These are phyloP conservation scores for Lactuca saligna DNA, from an alignment of 129 eudicot genomes.

Conservation along the genomic window DNA sequence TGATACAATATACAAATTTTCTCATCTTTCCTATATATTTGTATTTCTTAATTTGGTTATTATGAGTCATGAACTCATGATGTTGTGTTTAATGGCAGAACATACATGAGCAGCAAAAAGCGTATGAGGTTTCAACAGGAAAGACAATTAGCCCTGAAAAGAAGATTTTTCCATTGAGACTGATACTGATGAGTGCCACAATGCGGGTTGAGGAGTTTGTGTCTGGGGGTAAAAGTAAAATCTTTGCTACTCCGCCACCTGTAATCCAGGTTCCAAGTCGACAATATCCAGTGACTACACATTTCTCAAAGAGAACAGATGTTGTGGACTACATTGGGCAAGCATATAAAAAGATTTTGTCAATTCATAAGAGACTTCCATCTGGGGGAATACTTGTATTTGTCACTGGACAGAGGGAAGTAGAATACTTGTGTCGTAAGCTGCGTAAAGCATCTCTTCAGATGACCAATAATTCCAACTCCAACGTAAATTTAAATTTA, in stretches of 20 bases:
- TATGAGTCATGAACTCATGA: background rate
- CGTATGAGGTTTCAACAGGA: constrained; percentile 49
- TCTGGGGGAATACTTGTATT: constrained; percentile 96
- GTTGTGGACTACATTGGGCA: constrained; percentile 86
- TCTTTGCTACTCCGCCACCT: constrained; percentile 71
- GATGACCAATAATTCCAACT: constrained; percentile 24
- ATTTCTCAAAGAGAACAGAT: constrained; percentile 87
- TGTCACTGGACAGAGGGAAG: constrained; percentile 96
- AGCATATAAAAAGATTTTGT: constrained; percentile 81
- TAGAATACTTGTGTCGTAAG: constrained; percentile 71
- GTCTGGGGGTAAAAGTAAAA: constrained; percentile 45
- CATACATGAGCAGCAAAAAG: constrained; percentile 57
- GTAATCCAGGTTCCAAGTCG: constrained; percentile 82
- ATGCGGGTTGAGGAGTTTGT: constrained; percentile 83
- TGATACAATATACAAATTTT: too few species aligned
- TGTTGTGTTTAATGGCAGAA: constrained; percentile 39
- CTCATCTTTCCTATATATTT: too few species aligned
- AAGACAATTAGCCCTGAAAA: constrained; percentile 42
- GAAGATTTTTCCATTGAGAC: constrained; percentile 70
- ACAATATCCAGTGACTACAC: constrained; percentile 74
- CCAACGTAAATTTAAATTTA: background rate
- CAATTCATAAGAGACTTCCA: constrained; percentile 89
- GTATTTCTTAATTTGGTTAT: too few species aligned
- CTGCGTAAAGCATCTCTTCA: constrained; percentile 74
- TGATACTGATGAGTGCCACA: constrained; percentile 96